Evolutionary conservation across 768 basidiomycete species (phyloP).

Genomic region (Inosperma sp.): DNA sequence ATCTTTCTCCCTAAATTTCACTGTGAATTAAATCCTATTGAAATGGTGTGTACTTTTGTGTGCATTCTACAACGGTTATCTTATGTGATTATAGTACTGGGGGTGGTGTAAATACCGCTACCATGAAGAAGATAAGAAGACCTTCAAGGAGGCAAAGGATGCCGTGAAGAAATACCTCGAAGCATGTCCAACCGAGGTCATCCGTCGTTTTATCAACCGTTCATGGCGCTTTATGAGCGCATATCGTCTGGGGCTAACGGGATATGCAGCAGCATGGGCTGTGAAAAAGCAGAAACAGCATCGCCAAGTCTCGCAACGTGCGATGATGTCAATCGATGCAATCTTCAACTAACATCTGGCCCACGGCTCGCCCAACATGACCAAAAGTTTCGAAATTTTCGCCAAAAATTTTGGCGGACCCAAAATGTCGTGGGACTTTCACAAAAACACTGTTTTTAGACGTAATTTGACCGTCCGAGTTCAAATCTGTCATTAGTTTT

Average conservation of each 20-base stretch:
- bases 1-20: constrained; percentile 45
- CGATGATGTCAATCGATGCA: constrained; percentile 32
- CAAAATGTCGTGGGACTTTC: constrained; percentile 25
- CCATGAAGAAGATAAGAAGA: constrained; percentile 26
- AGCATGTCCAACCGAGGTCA: constrained; percentile 35
- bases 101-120: constrained; percentile 35
- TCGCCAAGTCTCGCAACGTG: constrained; percentile 20
- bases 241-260: constrained; percentile 32
- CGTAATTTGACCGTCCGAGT: constrained; percentile 16
- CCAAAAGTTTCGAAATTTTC: background rate
- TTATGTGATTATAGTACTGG: constrained; percentile 27
- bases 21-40: constrained; percentile 46
- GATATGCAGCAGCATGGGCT: constrained; percentile 38
- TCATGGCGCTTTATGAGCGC: constrained; percentile 34
- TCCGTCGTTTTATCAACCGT: constrained; percentile 33
- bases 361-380: background rate
- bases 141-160: constrained; percentile 31
- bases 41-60: constrained; percentile 31
- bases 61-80: constrained; percentile 1
- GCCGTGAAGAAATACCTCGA: constrained; percentile 25
- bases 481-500: constrained; percentile 21
- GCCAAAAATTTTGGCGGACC: constrained; percentile 22
- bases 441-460: constrained; percentile 17
- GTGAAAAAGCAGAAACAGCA: constrained; percentile 35
- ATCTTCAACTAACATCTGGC: constrained; percentile 16